phyloP scores from a whole-genome alignment of 106 monocot genomes.

The Dactylorhiza incarnata region DNA sequence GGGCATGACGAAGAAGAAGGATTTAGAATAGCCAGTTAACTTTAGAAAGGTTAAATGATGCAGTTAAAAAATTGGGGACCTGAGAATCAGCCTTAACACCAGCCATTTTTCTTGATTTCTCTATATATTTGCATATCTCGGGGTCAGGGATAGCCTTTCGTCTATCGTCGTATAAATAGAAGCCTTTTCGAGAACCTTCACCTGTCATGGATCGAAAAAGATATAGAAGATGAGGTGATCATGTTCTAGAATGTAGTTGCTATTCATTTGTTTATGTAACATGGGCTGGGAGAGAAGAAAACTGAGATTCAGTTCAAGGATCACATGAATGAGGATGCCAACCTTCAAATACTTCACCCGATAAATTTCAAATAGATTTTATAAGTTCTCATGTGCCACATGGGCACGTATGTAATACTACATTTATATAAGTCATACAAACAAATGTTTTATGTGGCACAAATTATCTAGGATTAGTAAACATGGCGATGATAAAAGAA shows the following conservation, averaged over 20 bases:
- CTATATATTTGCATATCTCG: constrained; percentile 70
- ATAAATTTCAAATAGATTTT: no score
- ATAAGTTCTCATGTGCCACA: no score
- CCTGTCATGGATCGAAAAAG: constrained; percentile 31
- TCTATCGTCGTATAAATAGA: constrained; percentile 74
- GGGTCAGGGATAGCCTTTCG: constrained; percentile 78
- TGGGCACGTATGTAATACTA: no score
- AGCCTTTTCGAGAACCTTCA: constrained; percentile 75
- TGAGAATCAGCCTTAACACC: constrained; percentile 44
- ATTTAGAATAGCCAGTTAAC: background rate
- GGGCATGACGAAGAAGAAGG: background rate
- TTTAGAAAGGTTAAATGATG: background rate
- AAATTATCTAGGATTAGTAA: no score
- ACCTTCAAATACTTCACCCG: no score
- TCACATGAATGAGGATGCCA: background rate
- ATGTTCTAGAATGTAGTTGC: background rate
- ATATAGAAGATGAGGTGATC: background rate
- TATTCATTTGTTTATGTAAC: background rate
- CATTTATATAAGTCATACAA: no score
- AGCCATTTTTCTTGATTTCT: constrained; percentile 66
- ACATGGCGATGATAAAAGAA: no score
- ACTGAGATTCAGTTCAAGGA: background rate
- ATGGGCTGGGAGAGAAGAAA: background rate
- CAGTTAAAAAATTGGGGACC: constrained; percentile 21
- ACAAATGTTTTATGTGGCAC: no score